These are phyloP conservation scores for Tagetes patula DNA, from an alignment of 129 eudicot species.

Conservation along the genomic window DNA sequence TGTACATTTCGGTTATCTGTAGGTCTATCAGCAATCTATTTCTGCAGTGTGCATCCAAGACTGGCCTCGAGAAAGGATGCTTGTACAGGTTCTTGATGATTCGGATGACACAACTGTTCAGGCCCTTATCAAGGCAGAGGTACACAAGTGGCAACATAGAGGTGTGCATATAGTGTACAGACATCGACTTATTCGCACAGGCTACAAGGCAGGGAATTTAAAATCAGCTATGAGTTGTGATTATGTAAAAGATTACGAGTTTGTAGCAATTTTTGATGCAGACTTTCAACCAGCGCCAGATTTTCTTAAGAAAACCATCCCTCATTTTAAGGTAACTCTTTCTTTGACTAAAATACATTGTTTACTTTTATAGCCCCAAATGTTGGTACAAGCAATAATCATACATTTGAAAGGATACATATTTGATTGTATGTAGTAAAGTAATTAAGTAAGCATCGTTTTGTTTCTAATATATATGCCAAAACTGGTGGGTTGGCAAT, in stretches of 20 bases:
- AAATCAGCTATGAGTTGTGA: constrained; percentile 88
- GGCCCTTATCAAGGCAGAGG: constrained; percentile 76
- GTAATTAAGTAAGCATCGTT: constrained; percentile 1
- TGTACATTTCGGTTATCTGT: constrained; percentile 17
- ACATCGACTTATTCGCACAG: constrained; percentile 84
- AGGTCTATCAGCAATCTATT: constrained; percentile 87
- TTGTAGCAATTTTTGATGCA: constrained; percentile 91
- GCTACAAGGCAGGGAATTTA: constrained; percentile 92
- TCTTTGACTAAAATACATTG: not conserved
- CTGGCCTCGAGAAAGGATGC: constrained; percentile 92
- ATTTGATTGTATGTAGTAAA: not conserved
- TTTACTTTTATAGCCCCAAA: not conserved
- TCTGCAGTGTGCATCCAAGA: constrained; percentile 78
- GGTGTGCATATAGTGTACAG: constrained; percentile 72
- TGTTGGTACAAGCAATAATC: not conserved
- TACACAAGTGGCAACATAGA: constrained; percentile 77
- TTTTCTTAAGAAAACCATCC: constrained; percentile 75
- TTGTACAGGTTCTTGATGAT: constrained; percentile 82
- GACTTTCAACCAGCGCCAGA: constrained; percentile 90
- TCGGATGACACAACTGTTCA: constrained; percentile 72
- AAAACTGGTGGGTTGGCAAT: not conserved
- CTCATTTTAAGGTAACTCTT: constrained; percentile 70
- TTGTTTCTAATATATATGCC: not conserved
- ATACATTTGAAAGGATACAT: not conserved
- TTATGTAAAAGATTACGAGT: constrained; percentile 86